Percentiles rank a stretch among this genome's conserved stretches.
Conservation (phyloP, 2,329 filamentous ascomycete species). For the Cladophialophora exuberans region DNA sequence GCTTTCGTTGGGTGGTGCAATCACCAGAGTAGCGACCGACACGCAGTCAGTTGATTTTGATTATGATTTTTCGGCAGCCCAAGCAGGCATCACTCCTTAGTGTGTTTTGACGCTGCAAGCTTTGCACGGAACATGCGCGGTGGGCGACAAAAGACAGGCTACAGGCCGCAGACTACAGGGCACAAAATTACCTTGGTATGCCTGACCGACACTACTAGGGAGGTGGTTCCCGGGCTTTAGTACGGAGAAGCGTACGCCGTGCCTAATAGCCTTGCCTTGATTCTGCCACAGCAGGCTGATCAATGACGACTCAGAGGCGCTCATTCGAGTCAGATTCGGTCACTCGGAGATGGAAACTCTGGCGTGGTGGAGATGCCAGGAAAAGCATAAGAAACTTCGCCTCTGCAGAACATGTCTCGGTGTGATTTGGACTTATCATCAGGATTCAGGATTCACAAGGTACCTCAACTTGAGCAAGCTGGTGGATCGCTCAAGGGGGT, state of each 20-base stretch:
- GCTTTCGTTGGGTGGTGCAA: conserved; percentile 3
- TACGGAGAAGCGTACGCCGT: neutral
- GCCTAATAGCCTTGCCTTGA: neutral
- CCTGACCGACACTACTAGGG: conserved; percentile 1
- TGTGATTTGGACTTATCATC: neutral
- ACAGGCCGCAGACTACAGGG: neutral
- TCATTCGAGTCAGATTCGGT: neutral
- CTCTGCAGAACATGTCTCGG: conserved; percentile 4
- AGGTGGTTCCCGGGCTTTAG: conserved; percentile 6
- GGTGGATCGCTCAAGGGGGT: too few species aligned
- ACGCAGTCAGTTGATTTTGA: too few species aligned
- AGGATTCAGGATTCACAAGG: neutral
- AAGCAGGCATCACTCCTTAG: conserved; percentile 5
- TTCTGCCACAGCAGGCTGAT: conserved; percentile 6
- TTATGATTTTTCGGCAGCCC: neutral
- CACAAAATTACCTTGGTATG: conserved; percentile 2
- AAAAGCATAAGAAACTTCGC: conserved; percentile 11
- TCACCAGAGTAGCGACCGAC: neutral
- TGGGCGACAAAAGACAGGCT: neutral
- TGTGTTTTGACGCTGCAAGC: conserved; percentile 7
- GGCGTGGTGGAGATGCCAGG: neutral
- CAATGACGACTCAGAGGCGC: too few species aligned
- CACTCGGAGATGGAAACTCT: conserved; percentile 1
- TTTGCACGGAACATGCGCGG: conserved; percentile 8
- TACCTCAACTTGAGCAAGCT: too few species aligned